Evolutionary conservation across 2,329 filamentous ascomycete genomes (phyloP), one percentile per base, ranked within the genome.

Genomic region (Bipolaris zeicola): DNA sequence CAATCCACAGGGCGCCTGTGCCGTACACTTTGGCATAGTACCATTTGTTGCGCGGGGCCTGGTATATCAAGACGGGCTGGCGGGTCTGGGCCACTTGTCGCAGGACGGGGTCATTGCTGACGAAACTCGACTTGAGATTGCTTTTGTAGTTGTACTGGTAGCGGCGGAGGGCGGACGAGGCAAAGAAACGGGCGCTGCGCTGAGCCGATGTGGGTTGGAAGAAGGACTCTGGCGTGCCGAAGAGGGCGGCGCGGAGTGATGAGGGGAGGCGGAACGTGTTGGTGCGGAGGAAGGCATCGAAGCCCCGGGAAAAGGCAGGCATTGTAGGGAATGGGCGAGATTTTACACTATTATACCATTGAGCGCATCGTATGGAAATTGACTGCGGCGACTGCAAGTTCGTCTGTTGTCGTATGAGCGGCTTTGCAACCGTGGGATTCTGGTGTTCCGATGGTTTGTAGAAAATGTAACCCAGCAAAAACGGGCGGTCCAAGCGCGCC

Each of bases 61-160:
- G 59, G 63, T 75, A 76, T n/a, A 76, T 55, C 1, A 74, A 57
- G 13, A 74, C 66, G 3, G 73, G 71, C 47, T 68, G 62, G n/a
- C 65, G 59, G 28, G 68, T 70, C 48, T 69, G 60, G 5, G 64
- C 54, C 6, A 75, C 69, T 41, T 67, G 64, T 28, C 72, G 72
- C 18, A 76, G 60, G n/a, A 75, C 69, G 2, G 72, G 71, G 51
- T 76, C 72, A 47, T 57, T 61, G 51, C 52, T 64, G n/a, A 66
- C 43, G 50, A 68, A 67, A 47, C 54, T 62, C 3, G 57, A 56
- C 31, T 51, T 63, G 1, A 37, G 42, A 1, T 50, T 48, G 10
- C 46, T 43, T 38, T 60, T 61, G 41, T 55, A 58, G 13, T 51
- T 50, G 50, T 65, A 62, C 28, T 65, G 61, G 44, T 70, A 70